A percentile compares a stretch with the other conserved stretches of the same genome.
Conservation (phyloP, 805 yeast species). For the Pichia nanzhaoensis region DNA sequence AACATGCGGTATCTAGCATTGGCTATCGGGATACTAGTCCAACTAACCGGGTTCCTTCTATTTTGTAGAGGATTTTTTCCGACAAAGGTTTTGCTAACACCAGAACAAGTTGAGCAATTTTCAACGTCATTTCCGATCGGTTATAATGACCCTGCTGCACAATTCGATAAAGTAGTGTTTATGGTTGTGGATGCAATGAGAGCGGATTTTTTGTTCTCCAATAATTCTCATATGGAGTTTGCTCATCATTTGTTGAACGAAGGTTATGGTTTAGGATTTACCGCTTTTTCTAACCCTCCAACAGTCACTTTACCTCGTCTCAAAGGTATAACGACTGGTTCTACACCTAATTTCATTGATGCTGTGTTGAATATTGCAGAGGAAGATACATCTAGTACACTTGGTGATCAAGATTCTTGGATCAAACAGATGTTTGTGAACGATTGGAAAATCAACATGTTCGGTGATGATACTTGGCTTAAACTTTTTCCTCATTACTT, state of each 20-base stretch:
- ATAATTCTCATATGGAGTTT: constrained; percentile 56
- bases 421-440: constrained; percentile 50
- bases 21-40: constrained; percentile 24
- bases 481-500: constrained; percentile 76
- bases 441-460: constrained; percentile 60
- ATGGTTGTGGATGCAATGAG: constrained; percentile 93
- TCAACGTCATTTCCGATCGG: constrained; percentile 24
- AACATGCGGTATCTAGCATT: constrained; percentile 12
- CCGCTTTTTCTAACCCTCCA: constrained; percentile 91
- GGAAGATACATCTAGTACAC: constrained; percentile 62
- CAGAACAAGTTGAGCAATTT: constrained; percentile 38
- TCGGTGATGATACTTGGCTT: constrained; percentile 98
- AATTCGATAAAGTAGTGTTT: constrained; percentile 62
- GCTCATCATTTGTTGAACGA: constrained; percentile 57
- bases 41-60: constrained; percentile 47
- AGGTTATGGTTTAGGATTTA: constrained; percentile 78
- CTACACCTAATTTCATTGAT: constrained; percentile 89
- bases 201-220: constrained; percentile 74
- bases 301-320: constrained; percentile 93
- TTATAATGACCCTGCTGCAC: constrained; percentile 30
- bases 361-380: constrained; percentile 93
- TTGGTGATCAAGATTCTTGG: constrained; percentile 84
- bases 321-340: constrained; percentile 91
- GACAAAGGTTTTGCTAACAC: constrained; percentile 70
- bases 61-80: constrained; percentile 90